Percentiles rank a stretch among this genome's conserved stretches.
phyloP scores from a whole-genome alignment of 2,329 filamentous ascomycete genomes.

The Aphanoascus verrucosus region DNA sequence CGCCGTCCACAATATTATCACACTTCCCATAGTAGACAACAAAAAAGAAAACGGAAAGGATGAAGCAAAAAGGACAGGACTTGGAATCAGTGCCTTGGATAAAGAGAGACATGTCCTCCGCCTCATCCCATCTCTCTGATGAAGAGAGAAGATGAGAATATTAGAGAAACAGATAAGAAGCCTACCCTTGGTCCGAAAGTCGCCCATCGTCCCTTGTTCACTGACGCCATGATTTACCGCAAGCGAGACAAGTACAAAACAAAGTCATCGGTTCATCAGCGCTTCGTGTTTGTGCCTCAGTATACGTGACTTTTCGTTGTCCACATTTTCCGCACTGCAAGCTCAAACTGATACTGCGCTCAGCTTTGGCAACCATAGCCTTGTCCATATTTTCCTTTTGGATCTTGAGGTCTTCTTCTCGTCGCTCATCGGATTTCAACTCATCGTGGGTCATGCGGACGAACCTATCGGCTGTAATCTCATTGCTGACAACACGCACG shows the following conservation, averaged over 20 bases:
- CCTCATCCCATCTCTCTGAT: not conserved
- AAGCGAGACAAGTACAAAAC: constrained; percentile 40
- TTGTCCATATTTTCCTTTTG: constrained; percentile 93
- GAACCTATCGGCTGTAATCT: constrained; percentile 61
- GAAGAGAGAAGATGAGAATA: not conserved
- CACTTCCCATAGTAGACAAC: not conserved
- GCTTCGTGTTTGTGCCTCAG: constrained; percentile 85
- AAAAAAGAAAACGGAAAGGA: not conserved
- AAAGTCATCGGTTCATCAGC: constrained; percentile 73
- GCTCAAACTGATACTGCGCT: constrained; percentile 80
- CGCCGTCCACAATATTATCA: constrained; percentile 3
- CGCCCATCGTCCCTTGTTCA: not conserved
- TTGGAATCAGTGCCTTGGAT: not conserved
- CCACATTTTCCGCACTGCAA: constrained; percentile 87
- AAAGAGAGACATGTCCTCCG: not conserved
- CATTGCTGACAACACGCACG: constrained; percentile 60
- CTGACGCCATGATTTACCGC: constrained; percentile 39
- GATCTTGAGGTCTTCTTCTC: constrained; percentile 62
- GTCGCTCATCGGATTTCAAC: constrained; percentile 75
- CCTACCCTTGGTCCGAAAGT: not conserved
- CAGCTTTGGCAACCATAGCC: constrained; percentile 83
- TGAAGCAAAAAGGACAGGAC: constrained; percentile 3
- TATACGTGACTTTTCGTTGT: constrained; percentile 89
- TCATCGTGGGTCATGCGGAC: constrained; percentile 83
- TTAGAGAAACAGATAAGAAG: not conserved